Percentiles rank a stretch among this genome's conserved stretches.
Conservation (phyloP, 2,329 filamentous ascomycete genomes). For the Fusarium sp. region DNA sequence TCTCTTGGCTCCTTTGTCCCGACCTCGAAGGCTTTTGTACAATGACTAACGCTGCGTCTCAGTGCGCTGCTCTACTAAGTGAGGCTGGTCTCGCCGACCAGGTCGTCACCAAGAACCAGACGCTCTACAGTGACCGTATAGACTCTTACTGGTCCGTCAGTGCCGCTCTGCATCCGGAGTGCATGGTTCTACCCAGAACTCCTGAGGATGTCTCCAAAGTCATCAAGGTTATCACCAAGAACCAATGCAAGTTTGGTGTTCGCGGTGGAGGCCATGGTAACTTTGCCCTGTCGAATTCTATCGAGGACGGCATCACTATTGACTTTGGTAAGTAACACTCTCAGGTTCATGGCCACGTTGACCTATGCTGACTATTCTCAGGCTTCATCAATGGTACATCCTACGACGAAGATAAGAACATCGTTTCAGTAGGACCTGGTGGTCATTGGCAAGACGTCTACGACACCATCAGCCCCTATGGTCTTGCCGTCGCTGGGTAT, state of each 20-base stretch:
- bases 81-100: slow-evolving; percentile 46
- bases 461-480: slow-evolving; percentile 50
- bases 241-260: slow-evolving; percentile 55
- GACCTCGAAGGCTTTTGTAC: not conserved
- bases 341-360: not conserved
- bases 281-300: slow-evolving; percentile 52
- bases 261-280: slow-evolving; percentile 55
- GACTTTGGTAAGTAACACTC: slow-evolving; percentile 48
- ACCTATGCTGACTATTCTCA: slow-evolving; percentile 8
- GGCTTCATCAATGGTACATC: slow-evolving; percentile 50
- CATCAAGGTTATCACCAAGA: slow-evolving; percentile 51
- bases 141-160: slow-evolving; percentile 55
- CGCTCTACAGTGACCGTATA: slow-evolving; percentile 49
- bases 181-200: slow-evolving; percentile 52
- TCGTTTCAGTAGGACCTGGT: slow-evolving; percentile 53
- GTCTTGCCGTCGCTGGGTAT: slow-evolving; percentile 50
- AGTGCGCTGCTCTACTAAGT: slow-evolving; percentile 48
- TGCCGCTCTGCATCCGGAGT: slow-evolving; percentile 53
- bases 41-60: slow-evolving; percentile 24
- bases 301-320: slow-evolving; percentile 54
- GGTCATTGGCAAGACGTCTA: slow-evolving; percentile 56
- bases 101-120: slow-evolving; percentile 48
- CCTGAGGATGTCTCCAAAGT: slow-evolving; percentile 54
- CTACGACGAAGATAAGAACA: slow-evolving; percentile 47
- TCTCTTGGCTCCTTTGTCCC: not conserved